These are phyloP conservation scores for Solanum medicagineum DNA, from an alignment of 257 asterid genomes.

Conservation along the genomic window DNA sequence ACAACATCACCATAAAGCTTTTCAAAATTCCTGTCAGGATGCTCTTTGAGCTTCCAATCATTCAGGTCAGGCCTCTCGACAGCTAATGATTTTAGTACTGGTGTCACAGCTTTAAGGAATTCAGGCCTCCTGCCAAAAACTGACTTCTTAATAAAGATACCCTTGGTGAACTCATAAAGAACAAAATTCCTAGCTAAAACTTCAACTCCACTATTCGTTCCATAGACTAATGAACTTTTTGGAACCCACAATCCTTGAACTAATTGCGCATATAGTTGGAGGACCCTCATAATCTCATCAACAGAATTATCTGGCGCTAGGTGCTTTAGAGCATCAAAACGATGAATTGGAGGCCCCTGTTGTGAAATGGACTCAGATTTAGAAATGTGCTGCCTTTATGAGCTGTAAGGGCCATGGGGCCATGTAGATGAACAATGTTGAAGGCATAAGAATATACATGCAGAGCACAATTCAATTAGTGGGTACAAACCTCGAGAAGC, in stretches of 20 bases:
- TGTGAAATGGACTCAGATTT: slow-evolving; percentile 15
- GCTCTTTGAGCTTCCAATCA: slow-evolving; percentile 78
- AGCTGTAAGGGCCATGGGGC: neutral
- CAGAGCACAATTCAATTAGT: neutral
- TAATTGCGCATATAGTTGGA: slow-evolving; percentile 51
- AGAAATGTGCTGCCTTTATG: neutral
- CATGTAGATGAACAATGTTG: neutral
- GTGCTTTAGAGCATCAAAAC: slow-evolving; percentile 62
- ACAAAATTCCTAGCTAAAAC: slow-evolving; percentile 46
- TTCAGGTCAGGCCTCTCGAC: slow-evolving; percentile 28
- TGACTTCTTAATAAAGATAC: slow-evolving; percentile 14
- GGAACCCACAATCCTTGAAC: slow-evolving; percentile 95
- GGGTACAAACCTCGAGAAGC: slow-evolving; percentile 52
- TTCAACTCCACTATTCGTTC: slow-evolving; percentile 18
- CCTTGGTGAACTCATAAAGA: slow-evolving; percentile 58
- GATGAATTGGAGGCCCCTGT: slow-evolving; percentile 73
- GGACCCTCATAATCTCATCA: slow-evolving; percentile 50
- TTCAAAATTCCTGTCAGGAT: slow-evolving; percentile 45
- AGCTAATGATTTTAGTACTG: slow-evolving; percentile 44
- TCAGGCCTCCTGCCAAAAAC: slow-evolving; percentile 10
- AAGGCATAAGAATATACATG: neutral
- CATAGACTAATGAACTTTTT: slow-evolving; percentile 38
- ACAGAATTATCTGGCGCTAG: slow-evolving; percentile 53
- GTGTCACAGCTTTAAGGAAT: slow-evolving; percentile 24
- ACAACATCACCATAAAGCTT: slow-evolving; percentile 40